Base-by-base conservation (phyloP, 352 stramenopile genomes). In the Phytophthora cactorum region DNA sequence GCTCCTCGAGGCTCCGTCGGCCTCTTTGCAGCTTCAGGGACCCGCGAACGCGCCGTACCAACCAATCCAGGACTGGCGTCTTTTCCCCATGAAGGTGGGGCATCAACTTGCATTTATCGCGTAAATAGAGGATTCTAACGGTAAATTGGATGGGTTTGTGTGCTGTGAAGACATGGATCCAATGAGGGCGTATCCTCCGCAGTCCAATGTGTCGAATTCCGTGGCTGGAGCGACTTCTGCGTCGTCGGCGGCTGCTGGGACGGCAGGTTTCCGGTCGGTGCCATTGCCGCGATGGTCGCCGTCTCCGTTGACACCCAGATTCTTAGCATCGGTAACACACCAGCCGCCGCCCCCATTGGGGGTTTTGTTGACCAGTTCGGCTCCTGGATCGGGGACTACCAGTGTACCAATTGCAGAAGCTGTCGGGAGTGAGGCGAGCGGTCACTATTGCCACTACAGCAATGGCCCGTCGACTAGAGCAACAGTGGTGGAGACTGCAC, bases 11-110 rank as follows among this genome's bases (percentile, higher is more conserved):
- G 63, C 5, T 11, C 57, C 14, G 29, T 47, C n/a, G 58, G 25
- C 22, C 45, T 74, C 11, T 71, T 68, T 17, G 31, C 59, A 50
- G 38, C 59, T 29, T 60, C 65, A 39, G 41, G 45, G 0, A 31
- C 38, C 3, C 54, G 50, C 9, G 65, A 77, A 28, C 59, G 55
- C 39, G 62, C 59, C 15, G 38, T 68, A 10, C 17, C 56, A 36
- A 32, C 65, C 32, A 70, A 67, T 51, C 57, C 54, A 3, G 51
- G 65, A 17, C 39, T 74, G 4, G 59, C 59, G 28, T 68, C 65
- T 44, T 68, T 77, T 61, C 65, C 60, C 8, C 56, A 74, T 34
- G 59, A 77, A 74, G 70, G 70, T 77, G 41, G 17, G 32, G 22
- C 41, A 46, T 38, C 34, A n/a, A 49, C 3, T 41, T 15, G 12